Evolutionary conservation across 1,284 basidiomycete species (phyloP), one percentile per base, ranked within the genome.

Genomic region (Malassezia cuniculi): DNA sequence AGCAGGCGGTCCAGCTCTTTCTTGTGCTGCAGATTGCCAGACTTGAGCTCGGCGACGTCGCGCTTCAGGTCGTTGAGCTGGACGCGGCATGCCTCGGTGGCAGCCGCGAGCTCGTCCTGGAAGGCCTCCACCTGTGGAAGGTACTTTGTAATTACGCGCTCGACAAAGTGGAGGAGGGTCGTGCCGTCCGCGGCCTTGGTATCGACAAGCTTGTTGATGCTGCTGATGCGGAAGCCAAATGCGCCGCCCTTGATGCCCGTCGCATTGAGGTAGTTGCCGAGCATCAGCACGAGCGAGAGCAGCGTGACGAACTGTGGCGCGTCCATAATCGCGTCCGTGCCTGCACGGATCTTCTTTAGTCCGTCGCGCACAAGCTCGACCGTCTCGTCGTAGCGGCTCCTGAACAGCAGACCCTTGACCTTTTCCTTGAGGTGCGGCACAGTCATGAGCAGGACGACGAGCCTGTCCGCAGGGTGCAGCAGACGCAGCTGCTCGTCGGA

Each of bases 181-280:
- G 64, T 89, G 80, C 40, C 85, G 75, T 68, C 64, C 6, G 46
- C 52, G 3, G 89, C 93, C 70, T 97, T 97, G 3, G 90, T 97
- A 61, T 97, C 93, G 28, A 95, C 90, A 35, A 97, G 75, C 75
- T 87, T 89, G 72, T 97, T 97, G 71, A 97, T 93, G 68, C 86
- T 93, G 69, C 84, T 86, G 46, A 95, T 80, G 61, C 84, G 80
- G 77, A 97, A 97, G 40, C 90, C 90, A 60, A 86, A 93, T 0
- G 93, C 93, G 19, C 89, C 90, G 47, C 90, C 90, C 66, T 94
- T 94, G 58, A 87, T 78, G 48, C 89, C 87, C 28, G 85, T 84
- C 17, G 87, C 86, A 66, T 97, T 97, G 78, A 97, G 86, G 68
- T 86, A 97, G 68, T 97, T 97, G 47, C 90, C 90, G 61, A 97